A percentile compares a stretch with the other conserved stretches of the same genome.
Conservation (phyloP, 2,329 filamentous ascomycete genomes). For the Lithohypha guttulata region DNA sequence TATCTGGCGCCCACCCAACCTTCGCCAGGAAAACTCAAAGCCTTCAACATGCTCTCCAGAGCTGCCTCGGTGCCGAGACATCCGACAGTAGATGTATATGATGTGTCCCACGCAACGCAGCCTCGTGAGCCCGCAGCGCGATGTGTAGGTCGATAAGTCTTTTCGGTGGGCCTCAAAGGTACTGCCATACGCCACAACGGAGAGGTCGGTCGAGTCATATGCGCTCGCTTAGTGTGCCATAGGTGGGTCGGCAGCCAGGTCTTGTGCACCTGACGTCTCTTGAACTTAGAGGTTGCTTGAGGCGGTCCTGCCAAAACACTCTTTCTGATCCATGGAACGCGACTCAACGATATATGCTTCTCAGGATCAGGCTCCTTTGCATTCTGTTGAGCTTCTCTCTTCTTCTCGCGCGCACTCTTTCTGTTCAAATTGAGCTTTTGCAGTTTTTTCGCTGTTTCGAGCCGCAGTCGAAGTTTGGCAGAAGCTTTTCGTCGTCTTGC, state of each 20-base stretch:
- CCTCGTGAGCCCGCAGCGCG: slow-evolving; percentile 65
- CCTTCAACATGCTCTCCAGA: slow-evolving; percentile 55
- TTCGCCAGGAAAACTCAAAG: slow-evolving; percentile 51
- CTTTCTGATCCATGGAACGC: slow-evolving; percentile 56
- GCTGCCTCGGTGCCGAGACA: slow-evolving; percentile 57
- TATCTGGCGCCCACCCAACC: slow-evolving; percentile 54
- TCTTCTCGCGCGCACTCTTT: slow-evolving; percentile 36
- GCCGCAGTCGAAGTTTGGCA: slow-evolving; percentile 42
- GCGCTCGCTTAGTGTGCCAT: slow-evolving; percentile 85
- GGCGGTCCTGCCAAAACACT: slow-evolving; percentile 57
- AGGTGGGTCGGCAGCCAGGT: slow-evolving; percentile 91
- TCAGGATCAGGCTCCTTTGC: slow-evolving; percentile 17
- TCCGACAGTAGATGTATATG: slow-evolving; percentile 80
- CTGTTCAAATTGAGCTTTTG: slow-evolving; percentile 46
- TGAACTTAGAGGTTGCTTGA: slow-evolving; percentile 58
- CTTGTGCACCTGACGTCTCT: slow-evolving; percentile 76
- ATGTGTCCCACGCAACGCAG: slow-evolving; percentile 82
- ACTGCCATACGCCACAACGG: slow-evolving; percentile 86
- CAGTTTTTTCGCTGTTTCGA: slow-evolving; percentile 65
- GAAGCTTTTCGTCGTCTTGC: slow-evolving; percentile 39
- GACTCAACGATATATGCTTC: slow-evolving; percentile 20
- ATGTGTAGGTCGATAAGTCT: slow-evolving; percentile 80
- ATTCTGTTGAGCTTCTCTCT: slow-evolving; percentile 26
- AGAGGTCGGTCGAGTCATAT: slow-evolving; percentile 67
- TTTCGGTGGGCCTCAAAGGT: slow-evolving; percentile 74